Conservation (phyloP, 768 basidiomycete species). For the Filobasidium floriforme region DNA sequence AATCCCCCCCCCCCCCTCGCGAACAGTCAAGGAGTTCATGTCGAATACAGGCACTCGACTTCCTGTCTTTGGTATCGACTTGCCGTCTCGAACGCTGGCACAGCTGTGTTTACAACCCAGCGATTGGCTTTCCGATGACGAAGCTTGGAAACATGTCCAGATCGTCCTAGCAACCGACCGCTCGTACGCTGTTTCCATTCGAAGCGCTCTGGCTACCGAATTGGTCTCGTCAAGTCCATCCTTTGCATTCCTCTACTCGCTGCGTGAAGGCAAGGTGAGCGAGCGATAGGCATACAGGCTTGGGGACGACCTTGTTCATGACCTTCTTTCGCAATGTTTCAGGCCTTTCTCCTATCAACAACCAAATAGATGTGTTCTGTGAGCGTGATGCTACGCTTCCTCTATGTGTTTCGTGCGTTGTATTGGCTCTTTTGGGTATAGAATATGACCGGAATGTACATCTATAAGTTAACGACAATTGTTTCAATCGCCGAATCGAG, state of each 20-base stretch:
- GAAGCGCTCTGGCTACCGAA: not conserved
- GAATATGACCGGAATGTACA: too few species aligned
- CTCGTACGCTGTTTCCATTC: conserved; percentile 5
- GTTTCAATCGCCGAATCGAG: too few species aligned
- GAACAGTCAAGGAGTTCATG: conserved; percentile 34
- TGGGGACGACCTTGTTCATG: too few species aligned
- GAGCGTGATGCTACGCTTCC: too few species aligned
- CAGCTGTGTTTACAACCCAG: conserved; percentile 29
- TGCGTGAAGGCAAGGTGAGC: conserved; percentile 22
- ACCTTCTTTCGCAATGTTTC: too few species aligned
- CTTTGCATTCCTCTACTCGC: conserved; percentile 14
- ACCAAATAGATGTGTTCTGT: too few species aligned
- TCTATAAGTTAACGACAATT: too few species aligned
- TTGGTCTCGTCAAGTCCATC: not conserved
- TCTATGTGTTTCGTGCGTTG: too few species aligned
- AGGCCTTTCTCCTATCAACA: too few species aligned
- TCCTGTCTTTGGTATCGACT: conserved; percentile 40
- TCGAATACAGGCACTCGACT: conserved; percentile 26
- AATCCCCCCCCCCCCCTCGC: not conserved
- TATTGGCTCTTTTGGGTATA: too few species aligned
- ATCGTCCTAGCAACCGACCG: conserved; percentile 11
- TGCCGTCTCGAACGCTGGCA: conserved; percentile 28
- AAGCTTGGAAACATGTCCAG: conserved; percentile 28
- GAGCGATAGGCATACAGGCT: not conserved
- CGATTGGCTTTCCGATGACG: conserved; percentile 38